These are phyloP conservation scores for Rutstroemia sp. DNA, from an alignment of 2,329 filamentous ascomycete species.

Conservation along the genomic window DNA sequence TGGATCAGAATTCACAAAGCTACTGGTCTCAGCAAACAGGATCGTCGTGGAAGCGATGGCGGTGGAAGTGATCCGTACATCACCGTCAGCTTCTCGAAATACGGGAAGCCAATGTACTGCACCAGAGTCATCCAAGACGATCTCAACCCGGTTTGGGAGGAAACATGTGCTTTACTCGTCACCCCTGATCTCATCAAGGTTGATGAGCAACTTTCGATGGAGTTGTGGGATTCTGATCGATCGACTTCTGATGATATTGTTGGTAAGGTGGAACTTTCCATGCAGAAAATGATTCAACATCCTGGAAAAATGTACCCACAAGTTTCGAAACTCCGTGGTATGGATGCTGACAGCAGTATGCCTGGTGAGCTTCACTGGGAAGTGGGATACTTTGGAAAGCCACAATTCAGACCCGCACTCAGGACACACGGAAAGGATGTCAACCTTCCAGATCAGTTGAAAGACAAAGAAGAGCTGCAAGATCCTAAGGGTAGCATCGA, in stretches of 20 bases:
- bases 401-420: slow-evolving; percentile 75
- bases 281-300: slow-evolving; percentile 92
- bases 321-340: slow-evolving; percentile 71
- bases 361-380: slow-evolving; percentile 94
- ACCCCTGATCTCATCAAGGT: slow-evolving; percentile 87
- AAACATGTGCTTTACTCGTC: slow-evolving; percentile 77
- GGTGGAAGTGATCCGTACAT: slow-evolving; percentile 95
- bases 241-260: slow-evolving; percentile 91
- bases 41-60: slow-evolving; percentile 69
- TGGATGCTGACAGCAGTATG: slow-evolving; percentile 81
- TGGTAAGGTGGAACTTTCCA: slow-evolving; percentile 86
- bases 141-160: slow-evolving; percentile 87
- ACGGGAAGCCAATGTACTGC: slow-evolving; percentile 95
- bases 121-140: slow-evolving; percentile 94
- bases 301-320: slow-evolving; percentile 90
- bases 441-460: slow-evolving; percentile 65
- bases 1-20: slow-evolving; percentile 91
- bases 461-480: slow-evolving; percentile 69
- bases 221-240: slow-evolving; percentile 93
- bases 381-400: slow-evolving; percentile 90
- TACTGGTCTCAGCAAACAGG: slow-evolving; percentile 82
- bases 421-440: slow-evolving; percentile 81
- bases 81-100: slow-evolving; percentile 90
- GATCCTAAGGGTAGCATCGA: slow-evolving; percentile 79
- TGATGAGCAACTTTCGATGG: slow-evolving; percentile 85